Evolutionary conservation across 176 grass and related monocot genomes (phyloP), one percentile per base, ranked within the genome.

Genomic region (Lolium multiflorum): DNA sequence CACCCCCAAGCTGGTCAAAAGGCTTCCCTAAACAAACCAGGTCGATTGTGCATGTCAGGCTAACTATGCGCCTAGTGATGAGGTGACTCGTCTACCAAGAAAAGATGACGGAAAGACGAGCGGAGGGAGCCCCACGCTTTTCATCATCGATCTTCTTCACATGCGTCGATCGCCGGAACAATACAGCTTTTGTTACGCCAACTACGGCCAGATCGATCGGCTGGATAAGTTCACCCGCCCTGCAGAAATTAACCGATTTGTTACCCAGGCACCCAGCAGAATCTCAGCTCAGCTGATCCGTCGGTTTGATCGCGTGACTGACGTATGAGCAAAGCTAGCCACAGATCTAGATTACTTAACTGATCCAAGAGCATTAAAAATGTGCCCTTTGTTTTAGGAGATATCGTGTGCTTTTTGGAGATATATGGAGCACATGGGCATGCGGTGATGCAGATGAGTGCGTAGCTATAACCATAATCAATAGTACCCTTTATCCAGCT

Each of bases 371-470:
- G 17, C 8, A 51, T 28, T 2, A 35, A 35, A 35, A 35, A 50
- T n/a, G 37, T 11, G 38, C 11, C 7, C 16, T 43, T 70, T 74
- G 20, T 22, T 46, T 25, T 4, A 49, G 71, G 21, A 8, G 6
- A 49, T 21, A 74, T n/a, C 60, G 14, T 3, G 59, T 49, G 6
- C 15, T 38, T 67, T 80, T 26, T 25, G 48, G 43, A 15, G 78
- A 76, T 62, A 62, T 79, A 43, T 3, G 76, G 14, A 71, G 39
- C 75, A 58, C 62, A 57, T 69, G 56, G 68, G 28, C 85, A 46
- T 7, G 31, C 39, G 26, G n/a, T 57, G 31, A 1, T 35, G 31
- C 31, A 35, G 31, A 35, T 35, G 31, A 35, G 31, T 35, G 31
- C 31, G 31, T 35, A 35, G 31, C 31, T 35, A 35, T 35, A 35